Base-by-base conservation (phyloP, 352 stramenopile species). In the Phytophthora pini region DNA sequence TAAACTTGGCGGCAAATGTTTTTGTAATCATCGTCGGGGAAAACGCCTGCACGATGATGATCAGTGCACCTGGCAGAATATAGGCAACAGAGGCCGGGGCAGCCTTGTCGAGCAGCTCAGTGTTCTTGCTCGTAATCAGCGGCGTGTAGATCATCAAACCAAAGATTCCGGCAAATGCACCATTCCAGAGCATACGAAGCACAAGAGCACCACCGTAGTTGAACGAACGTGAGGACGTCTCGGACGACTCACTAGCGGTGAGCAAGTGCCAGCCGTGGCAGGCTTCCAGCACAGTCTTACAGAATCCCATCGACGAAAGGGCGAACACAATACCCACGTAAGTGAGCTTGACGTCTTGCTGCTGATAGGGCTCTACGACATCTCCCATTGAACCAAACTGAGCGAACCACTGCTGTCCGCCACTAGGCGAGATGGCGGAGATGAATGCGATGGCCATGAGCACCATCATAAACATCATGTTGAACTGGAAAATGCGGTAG, bases 401-500 rank as follows among this genome's bases (percentile, higher is more conserved):
- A 5, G 66, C 64, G 38, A 91, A 91, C 70, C 78, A 82, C 41
- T 72, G 61, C 53, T 87, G 64, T 9, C 77, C 82, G 22, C 82
- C 82, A 49, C 66, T 77, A 0, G 82, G 82, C 8, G 82, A 91
- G 52, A 91, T 87, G 36, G 82, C 68, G 38, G 77, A 70, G 20
- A 82, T 80, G 43, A 87, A 91, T 39, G 53, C 73, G 20, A 91
- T 68, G n/a, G 85, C 76, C 54, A 84, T 77, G 5, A 91, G 72
- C 10, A 76, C 64, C 51, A 88, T 76, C 67, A 91, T 74, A 56
- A 88, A 91, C 76, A 89, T 86, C 59, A 90, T 79, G 79, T 92
- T 89, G 70, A 90, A 89, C 68, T 92, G 80, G 66, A 92, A 92
- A 49, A 92, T 92, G 20, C 83, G 83, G 61, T 83, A 90, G 68